Percentiles rank a stretch among this genome's conserved stretches.
Conservation (phyloP, 2,329 filamentous ascomycete genomes). For the Stromatinia cepivora region DNA sequence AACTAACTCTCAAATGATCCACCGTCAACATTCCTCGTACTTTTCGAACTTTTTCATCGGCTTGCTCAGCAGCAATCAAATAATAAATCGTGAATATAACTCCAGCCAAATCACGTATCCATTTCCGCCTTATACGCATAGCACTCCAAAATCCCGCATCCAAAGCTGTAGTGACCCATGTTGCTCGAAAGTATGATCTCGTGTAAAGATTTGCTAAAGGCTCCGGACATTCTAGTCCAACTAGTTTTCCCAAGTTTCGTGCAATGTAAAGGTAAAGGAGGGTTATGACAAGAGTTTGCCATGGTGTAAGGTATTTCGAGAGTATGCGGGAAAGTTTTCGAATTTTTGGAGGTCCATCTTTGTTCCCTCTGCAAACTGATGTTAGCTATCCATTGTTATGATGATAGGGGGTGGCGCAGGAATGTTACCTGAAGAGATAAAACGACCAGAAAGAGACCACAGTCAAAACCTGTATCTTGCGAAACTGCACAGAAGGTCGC, state of each 20-base stretch:
- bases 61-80: conserved; percentile 86
- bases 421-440: conserved; percentile 71
- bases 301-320: conserved; percentile 72
- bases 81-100: conserved; percentile 88
- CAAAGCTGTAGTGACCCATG: conserved; percentile 91
- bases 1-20: conserved; percentile 86
- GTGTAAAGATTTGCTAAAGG: conserved; percentile 94
- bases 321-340: conserved; percentile 71
- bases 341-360: conserved; percentile 80
- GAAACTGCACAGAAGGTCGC: conserved; percentile 84
- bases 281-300: conserved; percentile 85
- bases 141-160: conserved; percentile 99
- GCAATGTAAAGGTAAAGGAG: conserved; percentile 89
- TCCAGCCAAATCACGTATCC: conserved; percentile 78
- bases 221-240: conserved; percentile 88
- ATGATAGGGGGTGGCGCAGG: background rate
- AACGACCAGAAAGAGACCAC: conserved; percentile 90
- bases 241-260: conserved; percentile 89
- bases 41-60: conserved; percentile 94
- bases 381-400: conserved; percentile 21
- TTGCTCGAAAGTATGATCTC: conserved; percentile 88
- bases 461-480: conserved; percentile 87
- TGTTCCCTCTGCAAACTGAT: conserved; percentile 63
- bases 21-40: conserved; percentile 84
- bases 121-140: conserved; percentile 83